These are phyloP conservation scores for Yarrowia sp. DNA, from an alignment of 805 yeast genomes.

Conservation along the genomic window DNA sequence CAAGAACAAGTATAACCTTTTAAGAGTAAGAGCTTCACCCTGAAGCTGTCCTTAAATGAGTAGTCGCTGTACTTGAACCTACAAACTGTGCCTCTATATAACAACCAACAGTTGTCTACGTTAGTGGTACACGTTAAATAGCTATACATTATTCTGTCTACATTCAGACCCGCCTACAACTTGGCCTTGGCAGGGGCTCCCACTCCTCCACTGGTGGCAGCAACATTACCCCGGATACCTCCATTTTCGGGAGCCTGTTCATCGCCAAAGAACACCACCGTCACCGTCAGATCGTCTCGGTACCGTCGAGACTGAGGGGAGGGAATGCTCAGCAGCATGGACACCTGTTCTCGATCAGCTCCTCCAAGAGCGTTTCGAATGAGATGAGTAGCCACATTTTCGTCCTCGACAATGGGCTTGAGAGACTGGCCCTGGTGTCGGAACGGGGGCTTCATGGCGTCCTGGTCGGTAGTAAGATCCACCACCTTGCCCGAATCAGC, in stretches of 20 bases:
- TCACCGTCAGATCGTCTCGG: conserved; percentile 93
- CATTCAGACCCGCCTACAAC: not conserved
- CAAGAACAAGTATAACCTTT: too few relatives aligned
- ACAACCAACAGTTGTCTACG: too few relatives aligned
- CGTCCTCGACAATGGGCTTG: conserved; percentile 57
- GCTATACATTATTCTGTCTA: too few relatives aligned
- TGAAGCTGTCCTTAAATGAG: too few relatives aligned
- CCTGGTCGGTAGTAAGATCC: conserved; percentile 47
- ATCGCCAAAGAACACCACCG: conserved; percentile 86
- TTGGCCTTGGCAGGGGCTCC: not conserved
- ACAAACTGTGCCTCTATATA: too few relatives aligned
- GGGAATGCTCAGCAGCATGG: conserved; percentile 86
- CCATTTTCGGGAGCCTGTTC: conserved; percentile 24
- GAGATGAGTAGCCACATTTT: conserved; percentile 87
- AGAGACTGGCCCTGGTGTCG: conserved; percentile 41
- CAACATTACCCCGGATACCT: conserved; percentile 8
- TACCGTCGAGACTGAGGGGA: conserved; percentile 86
- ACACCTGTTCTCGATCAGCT: conserved; percentile 82
- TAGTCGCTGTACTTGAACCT: too few relatives aligned
- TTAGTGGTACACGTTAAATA: too few relatives aligned
- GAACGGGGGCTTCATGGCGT: conserved; percentile 66
- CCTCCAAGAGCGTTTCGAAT: conserved; percentile 92
- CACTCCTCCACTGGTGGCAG: conserved; percentile 14
- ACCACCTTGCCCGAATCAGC: conserved; percentile 34
- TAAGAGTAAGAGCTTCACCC: too few relatives aligned